Conservation (phyloP, 306 rosid species). For the Cucurbita ficifolia region DNA sequence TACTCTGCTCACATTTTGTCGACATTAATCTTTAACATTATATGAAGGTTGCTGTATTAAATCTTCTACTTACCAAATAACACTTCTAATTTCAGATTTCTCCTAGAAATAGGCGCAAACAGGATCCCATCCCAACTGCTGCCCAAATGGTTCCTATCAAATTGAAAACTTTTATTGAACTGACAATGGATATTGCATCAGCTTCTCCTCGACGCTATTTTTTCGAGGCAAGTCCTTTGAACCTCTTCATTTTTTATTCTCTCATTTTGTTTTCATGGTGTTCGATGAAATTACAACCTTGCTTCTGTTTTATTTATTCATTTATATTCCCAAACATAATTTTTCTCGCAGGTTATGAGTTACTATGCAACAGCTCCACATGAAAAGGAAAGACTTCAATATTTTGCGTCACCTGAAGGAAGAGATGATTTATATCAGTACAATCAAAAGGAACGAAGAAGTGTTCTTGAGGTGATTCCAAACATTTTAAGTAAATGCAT, state of each 20-base stretch:
- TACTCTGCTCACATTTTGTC: no score
- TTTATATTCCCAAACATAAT: not conserved
- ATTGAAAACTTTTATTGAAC: slow-evolving; percentile 53
- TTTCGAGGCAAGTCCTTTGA: slow-evolving; percentile 69
- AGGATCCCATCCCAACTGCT: slow-evolving; percentile 3
- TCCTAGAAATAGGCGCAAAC: slow-evolving; percentile 30
- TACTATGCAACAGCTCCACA: slow-evolving; percentile 59
- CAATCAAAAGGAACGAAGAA: slow-evolving; percentile 88
- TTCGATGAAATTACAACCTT: not conserved
- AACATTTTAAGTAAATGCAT: not conserved
- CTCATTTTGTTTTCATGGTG: not conserved
- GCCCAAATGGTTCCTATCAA: slow-evolving; percentile 27
- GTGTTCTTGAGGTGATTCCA: slow-evolving; percentile 67
- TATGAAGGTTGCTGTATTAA: not conserved
- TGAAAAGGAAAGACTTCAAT: slow-evolving; percentile 72
- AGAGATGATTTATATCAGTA: slow-evolving; percentile 91
- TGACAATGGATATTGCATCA: slow-evolving; percentile 81
- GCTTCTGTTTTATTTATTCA: not conserved
- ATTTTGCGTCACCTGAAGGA: slow-evolving; percentile 94
- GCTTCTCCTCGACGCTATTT: slow-evolving; percentile 90
- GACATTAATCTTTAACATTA: not conserved
- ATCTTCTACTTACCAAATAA: not conserved
- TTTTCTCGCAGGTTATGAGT: slow-evolving; percentile 62
- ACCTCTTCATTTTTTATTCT: slow-evolving; percentile 8
- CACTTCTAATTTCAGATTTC: slow-evolving; percentile 40